These are phyloP conservation scores for Talaromyces rugulosus DNA, from an alignment of 2,329 filamentous ascomycete genomes.

Conservation along the genomic window DNA sequence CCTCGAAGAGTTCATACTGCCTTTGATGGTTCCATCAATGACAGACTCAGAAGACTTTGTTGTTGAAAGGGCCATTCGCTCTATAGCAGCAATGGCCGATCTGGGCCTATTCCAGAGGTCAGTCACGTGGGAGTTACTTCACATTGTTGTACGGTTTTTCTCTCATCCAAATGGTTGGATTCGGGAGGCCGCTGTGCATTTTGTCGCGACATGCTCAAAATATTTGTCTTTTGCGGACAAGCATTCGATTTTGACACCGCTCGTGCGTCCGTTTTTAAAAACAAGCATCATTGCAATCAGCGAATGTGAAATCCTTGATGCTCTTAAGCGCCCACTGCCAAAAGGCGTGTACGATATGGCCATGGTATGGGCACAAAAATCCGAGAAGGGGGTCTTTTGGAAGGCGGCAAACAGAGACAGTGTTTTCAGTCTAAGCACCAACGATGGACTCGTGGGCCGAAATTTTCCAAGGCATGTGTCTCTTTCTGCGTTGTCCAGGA, in stretches of 20 bases:
- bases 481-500: conserved; percentile 64
- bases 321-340: conserved; percentile 75
- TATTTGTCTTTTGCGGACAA: conserved; percentile 76
- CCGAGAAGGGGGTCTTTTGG: conserved; percentile 84
- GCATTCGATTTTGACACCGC: conserved; percentile 75
- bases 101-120: conserved; percentile 81
- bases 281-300: conserved; percentile 64
- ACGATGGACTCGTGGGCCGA: conserved; percentile 44
- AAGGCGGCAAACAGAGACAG: conserved; percentile 67
- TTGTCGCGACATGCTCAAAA: conserved; percentile 70
- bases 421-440: conserved; percentile 59
- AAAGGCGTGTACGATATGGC: conserved; percentile 80
- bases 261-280: conserved; percentile 78
- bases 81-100: conserved; percentile 80
- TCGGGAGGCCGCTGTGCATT: conserved; percentile 79
- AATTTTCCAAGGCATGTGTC: conserved; percentile 53
- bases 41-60: conserved; percentile 93
- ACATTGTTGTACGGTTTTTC: conserved; percentile 77
- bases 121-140: conserved; percentile 82
- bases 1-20: conserved; percentile 90
- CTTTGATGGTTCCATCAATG: conserved; percentile 90
- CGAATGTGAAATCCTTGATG: conserved; percentile 72
- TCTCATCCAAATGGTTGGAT: conserved; percentile 97
- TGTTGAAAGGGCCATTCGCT: conserved; percentile 82
- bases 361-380: conserved; percentile 76